Evolutionary conservation across 805 yeast genomes (phyloP).

Genomic region (Candida railenensis): DNA sequence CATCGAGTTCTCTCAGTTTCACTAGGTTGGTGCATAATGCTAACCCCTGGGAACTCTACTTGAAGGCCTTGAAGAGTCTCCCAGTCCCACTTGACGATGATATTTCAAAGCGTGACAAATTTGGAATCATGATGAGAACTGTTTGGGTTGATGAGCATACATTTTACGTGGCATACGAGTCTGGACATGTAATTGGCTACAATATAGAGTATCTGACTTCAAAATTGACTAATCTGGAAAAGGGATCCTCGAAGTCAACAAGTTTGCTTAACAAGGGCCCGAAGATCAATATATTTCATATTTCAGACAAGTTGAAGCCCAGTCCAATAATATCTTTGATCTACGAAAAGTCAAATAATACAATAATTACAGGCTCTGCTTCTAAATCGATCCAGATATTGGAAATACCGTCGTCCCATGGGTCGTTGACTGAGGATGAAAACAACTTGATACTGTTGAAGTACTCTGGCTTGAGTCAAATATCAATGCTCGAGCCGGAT

Average conservation of each 20-base stretch:
- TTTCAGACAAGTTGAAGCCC: conserved; percentile 44
- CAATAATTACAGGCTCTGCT: conserved; percentile 48
- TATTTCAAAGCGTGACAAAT: conserved; percentile 30
- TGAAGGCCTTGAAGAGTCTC: conserved; percentile 11
- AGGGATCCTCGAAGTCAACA: conserved; percentile 5
- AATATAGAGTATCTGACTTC: conserved; percentile 13
- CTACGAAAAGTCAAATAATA: conserved; percentile 19
- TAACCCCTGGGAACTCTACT: conserved; percentile 21
- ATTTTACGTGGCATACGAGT: conserved; percentile 65
- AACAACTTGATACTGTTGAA: conserved; percentile 13
- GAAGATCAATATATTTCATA: conserved; percentile 14
- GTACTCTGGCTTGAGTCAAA: conserved; percentile 37
- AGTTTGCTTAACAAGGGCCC: conserved; percentile 26
- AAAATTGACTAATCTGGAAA: not conserved
- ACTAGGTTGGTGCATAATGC: conserved; percentile 33
- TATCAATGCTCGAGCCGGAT: conserved; percentile 18
- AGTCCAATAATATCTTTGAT: conserved; percentile 52
- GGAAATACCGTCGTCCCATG: conserved; percentile 6
- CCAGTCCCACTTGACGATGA: conserved; percentile 13
- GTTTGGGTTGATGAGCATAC: conserved; percentile 29
- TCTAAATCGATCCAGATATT: conserved; percentile 39
- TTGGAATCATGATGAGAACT: conserved; percentile 70
- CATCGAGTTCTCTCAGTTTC: conserved; percentile 13
- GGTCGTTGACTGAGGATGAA: conserved; percentile 1
- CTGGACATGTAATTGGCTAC: conserved; percentile 52